Evolutionary conservation across 768 basidiomycete species (phyloP), one percentile per base, ranked within the genome.

Genomic region (Termitomyces sp.): DNA sequence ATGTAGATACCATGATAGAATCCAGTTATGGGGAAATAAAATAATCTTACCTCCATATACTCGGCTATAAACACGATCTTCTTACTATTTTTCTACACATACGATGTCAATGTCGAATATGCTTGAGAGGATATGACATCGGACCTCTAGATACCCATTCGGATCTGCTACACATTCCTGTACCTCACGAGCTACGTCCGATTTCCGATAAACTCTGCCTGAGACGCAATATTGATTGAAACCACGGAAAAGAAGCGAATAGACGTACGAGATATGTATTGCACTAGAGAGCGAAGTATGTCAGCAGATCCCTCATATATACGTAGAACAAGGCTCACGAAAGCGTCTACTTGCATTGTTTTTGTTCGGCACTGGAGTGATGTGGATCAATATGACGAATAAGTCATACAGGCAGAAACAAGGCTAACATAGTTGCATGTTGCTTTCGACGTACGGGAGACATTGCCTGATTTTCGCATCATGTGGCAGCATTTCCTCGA

Each of bases 1-100:
- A n/a, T n/a, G n/a, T n/a, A 53, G 4, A 32, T 20, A 3, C 6
- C 26, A 11, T 16, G 24, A 33, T 10, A 14, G 9, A 0, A 11
- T 26, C 9, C 13, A 13, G 41, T n/a, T 18, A 28, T n/a, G 38
- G 32, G 41, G n/a, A 33, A 13, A 4, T 38, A 22, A 18, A 14
- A 18, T 11, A 20, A 9, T 51, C 53, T 48, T 35, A 64, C 65
- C 59, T 55, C 47, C 59, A 62, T 62, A 32, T 57, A 66, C 40
- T 55, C 41, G 3, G 20, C 38, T 14, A 35, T 47, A 44, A 41
- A 62, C 14, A n/a, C 44, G n/a, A 60, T 50, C 28, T 58, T 58
- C 10, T 11, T 28, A 26, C 45, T 14, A 13, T 57, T 60, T 6
- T 49, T 57, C 61, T 64, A 46, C 11, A 26, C n/a, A 26, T 16